These are phyloP conservation scores for Colletotrichum sp. DNA, from an alignment of 2,329 filamentous ascomycete species.

Conservation along the genomic window DNA sequence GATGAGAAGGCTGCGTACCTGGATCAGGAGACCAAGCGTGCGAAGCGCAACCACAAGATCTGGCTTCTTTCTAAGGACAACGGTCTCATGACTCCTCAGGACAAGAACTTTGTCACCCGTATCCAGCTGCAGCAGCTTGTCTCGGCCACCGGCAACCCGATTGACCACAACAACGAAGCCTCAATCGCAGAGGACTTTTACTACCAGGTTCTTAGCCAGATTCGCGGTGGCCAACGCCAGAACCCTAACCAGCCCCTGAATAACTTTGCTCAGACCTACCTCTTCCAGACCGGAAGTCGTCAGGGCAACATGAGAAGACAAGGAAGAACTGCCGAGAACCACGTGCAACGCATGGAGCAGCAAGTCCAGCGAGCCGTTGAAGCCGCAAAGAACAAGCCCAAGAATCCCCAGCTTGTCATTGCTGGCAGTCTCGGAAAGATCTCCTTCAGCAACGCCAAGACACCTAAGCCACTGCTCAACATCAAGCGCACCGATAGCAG, in stretches of 20 bases:
- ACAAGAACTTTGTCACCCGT: slow-evolving; percentile 98
- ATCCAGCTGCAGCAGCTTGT: slow-evolving; percentile 98
- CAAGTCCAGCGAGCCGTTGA: slow-evolving; percentile 97
- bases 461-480: slow-evolving; percentile 91
- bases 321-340: slow-evolving; percentile 87
- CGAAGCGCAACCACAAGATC: slow-evolving; percentile 98
- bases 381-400: slow-evolving; percentile 95
- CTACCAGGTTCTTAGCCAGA: slow-evolving; percentile 96
- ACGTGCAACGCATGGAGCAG: slow-evolving; percentile 99
- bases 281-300: slow-evolving; percentile 91
- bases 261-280: slow-evolving; percentile 96
- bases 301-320: slow-evolving; percentile 77
- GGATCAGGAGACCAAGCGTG: slow-evolving; percentile 90
- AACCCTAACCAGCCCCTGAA: slow-evolving; percentile 92
- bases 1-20: slow-evolving; percentile 84
- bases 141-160: slow-evolving; percentile 85
- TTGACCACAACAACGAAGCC: slow-evolving; percentile 79
- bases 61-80: slow-evolving; percentile 92
- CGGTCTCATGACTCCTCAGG: slow-evolving; percentile 96
- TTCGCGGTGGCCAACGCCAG: slow-evolving; percentile 86
- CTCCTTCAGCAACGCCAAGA: slow-evolving; percentile 98
- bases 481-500: slow-evolving; percentile 85
- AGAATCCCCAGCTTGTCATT: slow-evolving; percentile 96
- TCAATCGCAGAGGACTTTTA: slow-evolving; percentile 94
- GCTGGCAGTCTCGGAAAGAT: slow-evolving; percentile 97